Percentiles rank a stretch among this genome's conserved stretches.
These are phyloP conservation scores for Xylaria sp. DNA, from an alignment of 2,329 filamentous ascomycete genomes.

Conservation along the genomic window DNA sequence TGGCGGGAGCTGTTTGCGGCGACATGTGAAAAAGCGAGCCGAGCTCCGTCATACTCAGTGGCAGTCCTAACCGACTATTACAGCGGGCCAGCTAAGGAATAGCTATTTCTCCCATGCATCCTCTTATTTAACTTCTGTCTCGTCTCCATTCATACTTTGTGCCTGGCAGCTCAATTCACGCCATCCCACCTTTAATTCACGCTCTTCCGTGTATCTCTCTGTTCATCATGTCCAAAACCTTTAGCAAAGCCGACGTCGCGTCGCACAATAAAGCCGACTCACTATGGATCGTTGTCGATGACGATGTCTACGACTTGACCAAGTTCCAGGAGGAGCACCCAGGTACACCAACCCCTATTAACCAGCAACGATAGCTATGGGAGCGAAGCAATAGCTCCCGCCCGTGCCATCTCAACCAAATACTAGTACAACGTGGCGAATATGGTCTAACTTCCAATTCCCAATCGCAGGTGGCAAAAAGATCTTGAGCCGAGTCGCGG, in stretches of 20 bases:
- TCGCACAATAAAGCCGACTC: slow-evolving; percentile 89
- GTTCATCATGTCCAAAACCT: slow-evolving; percentile 82
- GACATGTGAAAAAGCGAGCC: slow-evolving; percentile 38
- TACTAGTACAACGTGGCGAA: not conserved
- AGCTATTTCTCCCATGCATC: slow-evolving; percentile 2
- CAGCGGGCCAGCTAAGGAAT: not conserved
- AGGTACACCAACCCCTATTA: slow-evolving; percentile 61
- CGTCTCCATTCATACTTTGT: slow-evolving; percentile 10
- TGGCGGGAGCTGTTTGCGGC: slow-evolving; percentile 30
- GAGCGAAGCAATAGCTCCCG: not conserved
- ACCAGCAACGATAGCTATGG: not conserved
- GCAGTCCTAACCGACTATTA: slow-evolving; percentile 4
- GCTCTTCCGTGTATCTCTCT: not conserved
- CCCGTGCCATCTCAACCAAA: not conserved
- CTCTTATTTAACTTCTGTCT: slow-evolving; percentile 7
- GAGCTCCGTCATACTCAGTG: slow-evolving; percentile 31
- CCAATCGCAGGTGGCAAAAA: slow-evolving; percentile 67
- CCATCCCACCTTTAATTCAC: slow-evolving; percentile 4
- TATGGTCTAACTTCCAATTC: slow-evolving; percentile 16
- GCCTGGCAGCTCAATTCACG: not conserved
- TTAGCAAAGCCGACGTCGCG: slow-evolving; percentile 85
- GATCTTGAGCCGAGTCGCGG: slow-evolving; percentile 71
- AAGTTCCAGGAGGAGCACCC: slow-evolving; percentile 88
- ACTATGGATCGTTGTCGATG: slow-evolving; percentile 90
- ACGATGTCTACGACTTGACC: slow-evolving; percentile 95